Evolutionary conservation across 345 rosid species (phyloP).

Genomic region (Lepidium aucheri): DNA sequence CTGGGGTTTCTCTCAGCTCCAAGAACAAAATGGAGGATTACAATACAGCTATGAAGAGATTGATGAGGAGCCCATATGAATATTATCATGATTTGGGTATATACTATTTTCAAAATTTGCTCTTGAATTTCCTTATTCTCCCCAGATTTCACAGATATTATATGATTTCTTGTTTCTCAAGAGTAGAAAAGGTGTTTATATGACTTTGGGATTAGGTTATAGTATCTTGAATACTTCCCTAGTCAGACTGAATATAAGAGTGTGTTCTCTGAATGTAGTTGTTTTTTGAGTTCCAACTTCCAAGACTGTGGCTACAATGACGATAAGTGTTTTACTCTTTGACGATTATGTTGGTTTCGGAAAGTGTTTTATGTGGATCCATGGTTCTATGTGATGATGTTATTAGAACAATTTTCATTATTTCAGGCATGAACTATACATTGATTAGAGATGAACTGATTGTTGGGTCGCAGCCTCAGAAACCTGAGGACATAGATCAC

Average conservation of each 20-base stretch:
- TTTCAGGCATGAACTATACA: slow-evolving; percentile 87
- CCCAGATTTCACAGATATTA: background rate
- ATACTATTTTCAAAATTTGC: background rate
- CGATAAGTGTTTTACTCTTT: background rate
- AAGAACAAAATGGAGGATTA: slow-evolving; percentile 57
- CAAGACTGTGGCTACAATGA: no score
- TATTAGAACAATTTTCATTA: background rate
- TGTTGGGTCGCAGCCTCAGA: slow-evolving; percentile 93
- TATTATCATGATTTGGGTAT: slow-evolving; percentile 91
- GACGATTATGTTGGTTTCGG: background rate
- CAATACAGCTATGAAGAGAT: slow-evolving; percentile 72
- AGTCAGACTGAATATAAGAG: background rate
- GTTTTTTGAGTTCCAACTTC: background rate
- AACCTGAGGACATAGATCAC: slow-evolving; percentile 74
- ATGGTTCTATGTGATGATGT: background rate
- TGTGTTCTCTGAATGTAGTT: background rate
- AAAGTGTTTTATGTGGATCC: background rate
- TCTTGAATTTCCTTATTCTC: background rate
- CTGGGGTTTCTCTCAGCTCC: slow-evolving; percentile 30
- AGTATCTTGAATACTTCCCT: background rate
- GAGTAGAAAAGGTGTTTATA: background rate
- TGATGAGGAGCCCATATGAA: slow-evolving; percentile 90
- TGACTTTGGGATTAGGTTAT: background rate
- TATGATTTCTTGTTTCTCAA: background rate
- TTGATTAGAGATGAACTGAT: slow-evolving; percentile 64